phyloP scores from a whole-genome alignment of 1,139 yeast genomes.

The Blastobotrys aristatus region DNA sequence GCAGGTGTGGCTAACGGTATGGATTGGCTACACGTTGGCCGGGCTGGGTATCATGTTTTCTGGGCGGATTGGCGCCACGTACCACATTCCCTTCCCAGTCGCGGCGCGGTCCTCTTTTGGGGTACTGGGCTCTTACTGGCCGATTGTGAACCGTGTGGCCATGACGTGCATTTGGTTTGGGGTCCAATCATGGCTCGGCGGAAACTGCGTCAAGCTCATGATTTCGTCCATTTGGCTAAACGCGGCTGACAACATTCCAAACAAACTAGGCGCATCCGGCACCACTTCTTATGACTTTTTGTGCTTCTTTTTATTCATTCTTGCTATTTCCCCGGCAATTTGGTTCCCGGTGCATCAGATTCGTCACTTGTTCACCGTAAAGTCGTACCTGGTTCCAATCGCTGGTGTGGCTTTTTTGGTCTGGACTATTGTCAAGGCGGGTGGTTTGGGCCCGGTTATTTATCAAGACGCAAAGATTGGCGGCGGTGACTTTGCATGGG shows the following conservation, averaged over 20 bases:
- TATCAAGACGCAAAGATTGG: slow-evolving; percentile 42
- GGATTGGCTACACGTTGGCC: slow-evolving; percentile 43
- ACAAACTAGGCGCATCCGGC: slow-evolving; percentile 46
- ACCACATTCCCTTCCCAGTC: slow-evolving; percentile 40
- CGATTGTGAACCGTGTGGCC: slow-evolving; percentile 42
- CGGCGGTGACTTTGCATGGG: slow-evolving; percentile 74
- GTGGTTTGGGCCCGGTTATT: slow-evolving; percentile 67
- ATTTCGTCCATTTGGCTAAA: slow-evolving; percentile 42
- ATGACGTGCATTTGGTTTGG: slow-evolving; percentile 85
- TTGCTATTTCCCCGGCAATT: slow-evolving; percentile 67
- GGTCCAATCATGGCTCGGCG: slow-evolving; percentile 79
- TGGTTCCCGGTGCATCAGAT: slow-evolving; percentile 78
- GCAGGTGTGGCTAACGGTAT: slow-evolving; percentile 82
- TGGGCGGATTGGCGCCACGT: slow-evolving; percentile 37
- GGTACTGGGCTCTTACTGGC: slow-evolving; percentile 37
- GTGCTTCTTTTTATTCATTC: slow-evolving; percentile 74
- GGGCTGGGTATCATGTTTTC: slow-evolving; percentile 32
- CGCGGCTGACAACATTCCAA: slow-evolving; percentile 33
- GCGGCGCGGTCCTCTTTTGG: slow-evolving; percentile 37
- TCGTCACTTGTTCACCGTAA: slow-evolving; percentile 75
- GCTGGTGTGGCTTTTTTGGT: slow-evolving; percentile 76
- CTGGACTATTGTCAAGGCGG: slow-evolving; percentile 75
- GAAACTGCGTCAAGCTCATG: slow-evolving; percentile 65
- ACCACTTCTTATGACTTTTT: slow-evolving; percentile 67
- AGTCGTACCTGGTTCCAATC: slow-evolving; percentile 68